phyloP scores from a whole-genome alignment of 2,329 filamentous ascomycete species.

The Aureobasidium lini region DNA sequence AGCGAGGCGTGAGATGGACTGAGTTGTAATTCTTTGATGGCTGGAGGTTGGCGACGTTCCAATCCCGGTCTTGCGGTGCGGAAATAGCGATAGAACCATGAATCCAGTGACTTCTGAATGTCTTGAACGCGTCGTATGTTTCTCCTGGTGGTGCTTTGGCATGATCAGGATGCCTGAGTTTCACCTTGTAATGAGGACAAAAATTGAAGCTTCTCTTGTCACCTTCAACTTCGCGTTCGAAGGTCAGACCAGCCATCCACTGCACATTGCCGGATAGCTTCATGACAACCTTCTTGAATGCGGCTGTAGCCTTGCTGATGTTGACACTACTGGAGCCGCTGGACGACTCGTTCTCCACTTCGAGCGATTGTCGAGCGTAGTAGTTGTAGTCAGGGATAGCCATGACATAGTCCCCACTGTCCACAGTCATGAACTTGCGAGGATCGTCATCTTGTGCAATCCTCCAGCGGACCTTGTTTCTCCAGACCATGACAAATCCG shows the following conservation, averaged over 20 bases:
- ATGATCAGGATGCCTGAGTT: constrained; percentile 72
- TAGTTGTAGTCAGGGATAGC: constrained; percentile 91
- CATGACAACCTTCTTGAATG: constrained; percentile 98
- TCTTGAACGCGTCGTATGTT: constrained; percentile 83
- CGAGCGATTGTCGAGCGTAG: constrained; percentile 62
- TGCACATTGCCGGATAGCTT: constrained; percentile 94
- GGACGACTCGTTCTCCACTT: constrained; percentile 41
- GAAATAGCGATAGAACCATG: constrained; percentile 89
- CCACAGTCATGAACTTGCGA: constrained; percentile 87
- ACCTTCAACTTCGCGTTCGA: constrained; percentile 71
- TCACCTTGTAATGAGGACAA: constrained; percentile 83
- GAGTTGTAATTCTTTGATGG: constrained; percentile 91
- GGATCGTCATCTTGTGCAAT: constrained; percentile 81
- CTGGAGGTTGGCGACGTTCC: constrained; percentile 66
- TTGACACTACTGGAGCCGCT: constrained; percentile 52
- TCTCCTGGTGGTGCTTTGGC: constrained; percentile 50
- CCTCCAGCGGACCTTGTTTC: constrained; percentile 82
- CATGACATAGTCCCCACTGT: constrained; percentile 89
- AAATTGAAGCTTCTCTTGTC: constrained; percentile 78
- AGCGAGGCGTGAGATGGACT: constrained; percentile 85
- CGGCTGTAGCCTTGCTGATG: constrained; percentile 64
- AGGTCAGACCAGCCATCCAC: constrained; percentile 85
- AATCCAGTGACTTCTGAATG: constrained; percentile 95
- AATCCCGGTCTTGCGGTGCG: constrained; percentile 79
- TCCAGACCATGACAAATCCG: constrained; percentile 97